These are phyloP conservation scores for Naematelia aurantialba DNA, from an alignment of 768 basidiomycete genomes.

Conservation along the genomic window DNA sequence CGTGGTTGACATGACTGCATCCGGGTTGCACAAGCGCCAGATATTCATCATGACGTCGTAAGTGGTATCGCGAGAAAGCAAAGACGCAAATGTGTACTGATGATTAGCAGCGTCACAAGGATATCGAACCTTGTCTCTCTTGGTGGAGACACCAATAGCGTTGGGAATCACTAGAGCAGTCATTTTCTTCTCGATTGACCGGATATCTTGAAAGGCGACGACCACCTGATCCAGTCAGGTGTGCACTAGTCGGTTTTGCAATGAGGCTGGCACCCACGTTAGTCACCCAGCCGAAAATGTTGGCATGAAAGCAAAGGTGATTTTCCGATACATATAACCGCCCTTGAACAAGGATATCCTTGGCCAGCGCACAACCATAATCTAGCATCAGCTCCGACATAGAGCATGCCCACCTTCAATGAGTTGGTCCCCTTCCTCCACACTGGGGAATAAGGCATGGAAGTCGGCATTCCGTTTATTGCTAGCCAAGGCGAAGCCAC, in stretches of 20 bases:
- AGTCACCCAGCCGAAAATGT: slow-evolving; percentile 98
- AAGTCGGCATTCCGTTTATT: slow-evolving; percentile 92
- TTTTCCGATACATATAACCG: slow-evolving; percentile 96
- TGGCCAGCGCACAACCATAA: slow-evolving; percentile 93
- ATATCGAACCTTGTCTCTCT: slow-evolving; percentile 53
- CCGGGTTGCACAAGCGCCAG: slow-evolving; percentile 85
- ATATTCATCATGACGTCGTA: slow-evolving; percentile 94
- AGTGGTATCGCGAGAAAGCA: slow-evolving; percentile 91
- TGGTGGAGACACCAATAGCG: slow-evolving; percentile 83
- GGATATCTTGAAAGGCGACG: slow-evolving; percentile 83
- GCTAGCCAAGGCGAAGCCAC: slow-evolving; percentile 95
- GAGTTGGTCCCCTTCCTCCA: slow-evolving; percentile 93
- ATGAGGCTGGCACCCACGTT: slow-evolving; percentile 61
- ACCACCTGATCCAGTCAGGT: slow-evolving; percentile 60
- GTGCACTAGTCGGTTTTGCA: neutral
- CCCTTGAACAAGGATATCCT: slow-evolving; percentile 95
- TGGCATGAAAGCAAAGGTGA: slow-evolving; percentile 98
- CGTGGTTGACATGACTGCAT: slow-evolving; percentile 48
- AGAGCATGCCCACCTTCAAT: slow-evolving; percentile 73
- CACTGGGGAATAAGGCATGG: slow-evolving; percentile 81
- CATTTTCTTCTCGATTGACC: slow-evolving; percentile 88
- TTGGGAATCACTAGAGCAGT: slow-evolving; percentile 97
- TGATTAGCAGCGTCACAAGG: neutral
- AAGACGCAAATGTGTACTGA: slow-evolving; percentile 93
- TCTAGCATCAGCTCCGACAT: slow-evolving; percentile 56